Base-by-base conservation (phyloP, 1,139 yeast species). In the Wickerhamomyces sp. region DNA sequence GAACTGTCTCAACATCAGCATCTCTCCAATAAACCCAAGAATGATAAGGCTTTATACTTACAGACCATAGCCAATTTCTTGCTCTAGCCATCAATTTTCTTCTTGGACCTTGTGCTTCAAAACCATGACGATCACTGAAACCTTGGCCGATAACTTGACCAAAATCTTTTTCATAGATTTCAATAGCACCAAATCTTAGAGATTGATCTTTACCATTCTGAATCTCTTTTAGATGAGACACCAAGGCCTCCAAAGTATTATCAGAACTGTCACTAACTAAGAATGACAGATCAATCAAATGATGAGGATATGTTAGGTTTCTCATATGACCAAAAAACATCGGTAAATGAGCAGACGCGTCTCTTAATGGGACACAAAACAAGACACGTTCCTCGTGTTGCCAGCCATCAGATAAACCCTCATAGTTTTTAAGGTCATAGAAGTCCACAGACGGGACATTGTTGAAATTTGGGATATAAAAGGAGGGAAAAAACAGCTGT, bases 1-100 rank as follows among this genome's bases (percentile, higher is more conserved):
- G 88, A 15, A 78, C 77, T 1, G 80, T 73, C 59, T 81, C 84
- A 4, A 81, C 84, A 59, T 81, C 88, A 6, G 81, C 84, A 64
- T 82, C 89, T 61, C 89, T 75, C 89, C 89, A 82, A 60, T 82
- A 81, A n/a, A 82, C 86, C 87, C 87, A 82, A 1, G 85, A 72
- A 55, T 82, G 89, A 54, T 82, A 78, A 1, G 89, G 88, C 57
- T 79, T 74, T 31, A 82, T 59, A 3, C 86, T 81, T 2, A 76
- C 81, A 1, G 83, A 69, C 41, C 79, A 69, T 39, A 82, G 66
- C 89, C 89, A 82, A 61, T 82, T 82, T 58, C 89, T 71, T 6
- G 89, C 88, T 45, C 83, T 73, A 9, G 84, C 89, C 89, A 82
- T 82, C 47, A 81, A 66, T 61, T 82, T 82, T 58, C 89, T 69